Evolutionary conservation across 257 asterid genomes (phyloP), one percentile per base, ranked within the genome.

Genomic region (Solanum sparsipilum): DNA sequence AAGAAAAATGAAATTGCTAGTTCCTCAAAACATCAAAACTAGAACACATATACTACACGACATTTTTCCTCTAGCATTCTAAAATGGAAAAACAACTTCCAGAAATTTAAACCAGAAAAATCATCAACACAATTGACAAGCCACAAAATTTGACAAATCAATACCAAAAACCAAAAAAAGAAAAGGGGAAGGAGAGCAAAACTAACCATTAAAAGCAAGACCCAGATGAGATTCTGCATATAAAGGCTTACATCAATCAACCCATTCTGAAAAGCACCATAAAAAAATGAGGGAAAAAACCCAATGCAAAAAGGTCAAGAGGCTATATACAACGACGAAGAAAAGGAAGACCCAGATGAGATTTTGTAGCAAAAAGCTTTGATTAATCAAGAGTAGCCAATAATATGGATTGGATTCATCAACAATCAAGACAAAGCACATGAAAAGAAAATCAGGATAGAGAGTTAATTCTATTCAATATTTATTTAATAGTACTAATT

Each of bases 301-400:
- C 20, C 34, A 68, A 74, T 25, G 2, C 12, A 29, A 82, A 35
- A 85, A 79, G 23, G 84, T 41, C 9, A 78, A 78, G 29, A 78
- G 34, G 1, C 7, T 46, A 46, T 46, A 46, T 46, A 46, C 44
- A 92, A 92, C 88, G 81, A 92, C 92, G 95, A 89, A 90, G 92
- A 87, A 89, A 85, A 78, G 89, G 48, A 87, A 90, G 87, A 89
- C 91, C 93, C 89, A 90, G 88, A 38, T 75, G 58, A 23, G 32
- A 75, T 75, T 75, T 75, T 39, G 36, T n/a, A 39, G 56, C 58
- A 39, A 78, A 46, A 44, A 1, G 7, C 18, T 79, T n/a, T 16
- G 85, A 81, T 27, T 78, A 78, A 78, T 78, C 35, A n/a, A 78
- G 34, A 78, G 84, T 10, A 41, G n/a, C 2, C 36, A 81, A 81